phyloP scores from a whole-genome alignment of 176 grass and related monocot genomes.

The Chrysopogon serrulatus region DNA sequence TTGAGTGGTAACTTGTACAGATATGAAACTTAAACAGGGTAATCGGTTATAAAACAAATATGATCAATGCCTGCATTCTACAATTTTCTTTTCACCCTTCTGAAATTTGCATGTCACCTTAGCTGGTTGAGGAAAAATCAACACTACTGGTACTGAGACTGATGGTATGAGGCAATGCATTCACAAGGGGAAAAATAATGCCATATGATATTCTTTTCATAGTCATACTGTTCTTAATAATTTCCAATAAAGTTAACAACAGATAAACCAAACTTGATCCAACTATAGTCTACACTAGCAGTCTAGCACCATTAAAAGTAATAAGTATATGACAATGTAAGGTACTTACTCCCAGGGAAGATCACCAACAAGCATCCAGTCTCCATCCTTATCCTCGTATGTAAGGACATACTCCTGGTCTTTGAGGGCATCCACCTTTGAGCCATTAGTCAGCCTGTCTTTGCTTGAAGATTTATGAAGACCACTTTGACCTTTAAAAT shows the following conservation, averaged over 20 bases:
- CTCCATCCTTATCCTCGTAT: slow-evolving; percentile 68
- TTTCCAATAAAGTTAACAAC: not conserved
- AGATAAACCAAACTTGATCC: not conserved
- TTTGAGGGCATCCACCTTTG: slow-evolving; percentile 49
- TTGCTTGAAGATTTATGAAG: slow-evolving; percentile 24
- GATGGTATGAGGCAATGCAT: not conserved
- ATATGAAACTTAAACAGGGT: not conserved
- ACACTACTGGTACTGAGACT: not conserved
- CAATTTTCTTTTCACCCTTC: not conserved
- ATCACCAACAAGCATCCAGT: slow-evolving; percentile 85
- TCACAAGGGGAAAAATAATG: not conserved
- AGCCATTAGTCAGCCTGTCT: slow-evolving; percentile 37
- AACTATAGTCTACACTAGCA: not conserved
- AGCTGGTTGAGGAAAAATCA: not conserved
- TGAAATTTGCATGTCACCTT: not conserved
- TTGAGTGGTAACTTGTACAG: not conserved
- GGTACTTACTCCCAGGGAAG: slow-evolving; percentile 74
- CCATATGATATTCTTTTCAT: not conserved
- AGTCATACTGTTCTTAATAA: not conserved
- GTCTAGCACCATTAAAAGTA: not conserved
- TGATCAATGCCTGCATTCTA: not conserved
- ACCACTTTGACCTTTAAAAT: slow-evolving; percentile 42
- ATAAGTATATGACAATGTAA: not conserved
- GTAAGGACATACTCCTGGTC: slow-evolving; percentile 67
- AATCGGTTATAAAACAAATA: not conserved